Evolutionary conservation across 495 filamentous ascomycete species (phyloP), one percentile per base, ranked within the genome.

Genomic region (Penicillium cinerascens): DNA sequence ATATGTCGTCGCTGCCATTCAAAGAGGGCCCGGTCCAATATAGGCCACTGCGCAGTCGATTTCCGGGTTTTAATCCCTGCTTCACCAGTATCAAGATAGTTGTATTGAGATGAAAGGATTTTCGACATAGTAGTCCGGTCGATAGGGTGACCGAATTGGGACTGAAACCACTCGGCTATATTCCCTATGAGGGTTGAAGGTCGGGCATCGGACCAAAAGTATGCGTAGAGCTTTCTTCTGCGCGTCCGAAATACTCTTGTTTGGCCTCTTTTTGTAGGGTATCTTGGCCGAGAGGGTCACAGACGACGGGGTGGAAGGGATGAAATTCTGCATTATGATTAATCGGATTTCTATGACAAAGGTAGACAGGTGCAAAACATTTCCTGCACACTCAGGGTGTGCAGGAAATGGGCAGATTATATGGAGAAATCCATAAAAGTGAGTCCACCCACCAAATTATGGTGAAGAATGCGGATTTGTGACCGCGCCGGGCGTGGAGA

Each of bases 51-150:
- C 22, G 39, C 44, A 15, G 45, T 21, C 13, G 27, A 54, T 9
- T 23, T 4, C 13, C 52, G 45, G 40, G 40, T 49, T 44, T 33
- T 38, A 21, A 38, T n/a, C 20, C 45, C 29, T 25, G 40, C 45
- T 44, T 39, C 40, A 26, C 52, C 33, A 26, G 13, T 49, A 55
- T 55, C 52, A 45, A 55, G 52, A 35, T 55, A 18, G 5, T 37
- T 4, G 16, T 55, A 49, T 37, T 45, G 13, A n/a, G 52, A 55
- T 44, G 52, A 55, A 55, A 55, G 39, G 41, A 47, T 45, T 13
- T 17, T 48, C 18, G 46, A 49, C 11, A 49, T 29, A 1, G 52
- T 43, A 4, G 46, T 18, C 4, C 52, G 46, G 33, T 45, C 35
- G 20, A 55, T 49, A 9, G 15, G 17, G 11, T 26, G 46, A 18